These are phyloP conservation scores for Malbranchea cinnamomea DNA, from an alignment of 2,329 filamentous ascomycete genomes.

Conservation along the genomic window DNA sequence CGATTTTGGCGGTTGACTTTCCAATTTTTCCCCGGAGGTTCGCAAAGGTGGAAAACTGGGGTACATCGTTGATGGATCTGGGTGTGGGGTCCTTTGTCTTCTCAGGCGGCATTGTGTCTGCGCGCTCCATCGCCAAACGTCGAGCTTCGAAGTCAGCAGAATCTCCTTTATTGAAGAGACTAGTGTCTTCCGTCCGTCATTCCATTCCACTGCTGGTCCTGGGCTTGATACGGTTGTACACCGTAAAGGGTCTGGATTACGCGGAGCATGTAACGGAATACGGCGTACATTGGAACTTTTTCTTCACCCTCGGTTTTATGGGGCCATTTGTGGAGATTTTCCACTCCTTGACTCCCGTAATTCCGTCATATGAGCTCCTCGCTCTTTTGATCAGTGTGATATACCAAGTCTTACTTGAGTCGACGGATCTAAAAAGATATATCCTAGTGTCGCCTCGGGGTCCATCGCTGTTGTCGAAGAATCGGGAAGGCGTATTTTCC, in stretches of 20 bases:
- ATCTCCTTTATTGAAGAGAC: constrained; percentile 41
- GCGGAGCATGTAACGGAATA: constrained; percentile 96
- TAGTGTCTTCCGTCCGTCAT: constrained; percentile 57
- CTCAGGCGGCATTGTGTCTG: constrained; percentile 79
- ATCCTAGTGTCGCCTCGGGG: constrained; percentile 66
- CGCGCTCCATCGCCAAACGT: constrained; percentile 59
- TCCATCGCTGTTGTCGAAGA: constrained; percentile 66
- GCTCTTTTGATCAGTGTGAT: constrained; percentile 50
- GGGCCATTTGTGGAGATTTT: constrained; percentile 80
- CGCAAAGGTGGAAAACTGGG: constrained; percentile 98
- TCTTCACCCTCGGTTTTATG: constrained; percentile 83
- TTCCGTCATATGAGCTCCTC: constrained; percentile 65
- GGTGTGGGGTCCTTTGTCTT: constrained; percentile 97
- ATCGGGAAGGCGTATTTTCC: constrained; percentile 89
- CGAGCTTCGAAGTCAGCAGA: constrained; percentile 24
- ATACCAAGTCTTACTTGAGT: constrained; percentile 66
- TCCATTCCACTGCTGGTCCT: constrained; percentile 69
- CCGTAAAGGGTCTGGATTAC: constrained; percentile 88
- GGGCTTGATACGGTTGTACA: constrained; percentile 66
- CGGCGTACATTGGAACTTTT: constrained; percentile 99
- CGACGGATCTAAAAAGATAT: constrained; percentile 63
- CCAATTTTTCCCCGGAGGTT: constrained; percentile 83
- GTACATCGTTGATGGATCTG: constrained; percentile 96
- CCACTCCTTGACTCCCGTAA: constrained; percentile 51
- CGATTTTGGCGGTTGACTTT: constrained; percentile 96